These are phyloP conservation scores for Ceratocystis papillata DNA, from an alignment of 2,329 filamentous ascomycete genomes.

Conservation along the genomic window DNA sequence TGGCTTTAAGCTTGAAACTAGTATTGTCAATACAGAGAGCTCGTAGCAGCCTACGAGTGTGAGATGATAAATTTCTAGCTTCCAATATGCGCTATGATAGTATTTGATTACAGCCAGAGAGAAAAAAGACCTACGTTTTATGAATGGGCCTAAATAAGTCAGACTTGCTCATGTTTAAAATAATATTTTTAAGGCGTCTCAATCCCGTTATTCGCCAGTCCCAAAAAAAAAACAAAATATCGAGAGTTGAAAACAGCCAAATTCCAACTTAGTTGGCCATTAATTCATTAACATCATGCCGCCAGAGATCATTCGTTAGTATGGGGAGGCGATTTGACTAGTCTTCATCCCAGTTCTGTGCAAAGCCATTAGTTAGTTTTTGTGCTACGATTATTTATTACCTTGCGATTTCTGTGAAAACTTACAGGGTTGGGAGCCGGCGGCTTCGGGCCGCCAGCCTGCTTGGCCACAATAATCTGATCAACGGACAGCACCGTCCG, in stretches of 20 bases:
- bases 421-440: constrained; percentile 75
- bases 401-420: constrained; percentile 32
- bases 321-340: constrained; percentile 29
- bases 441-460: constrained; percentile 94
- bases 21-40: constrained; percentile 32
- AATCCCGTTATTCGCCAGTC: constrained; percentile 17
- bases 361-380: constrained; percentile 28
- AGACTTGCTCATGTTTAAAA: constrained; percentile 20
- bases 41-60: background rate
- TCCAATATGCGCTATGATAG: constrained; percentile 24
- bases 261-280: constrained; percentile 23
- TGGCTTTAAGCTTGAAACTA: constrained; percentile 53
- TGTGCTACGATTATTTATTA: background rate
- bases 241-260: constrained; percentile 7
- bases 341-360: constrained; percentile 53
- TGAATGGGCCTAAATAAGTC: constrained; percentile 14
- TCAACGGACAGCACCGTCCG: constrained; percentile 91
- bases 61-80: constrained; percentile 18
- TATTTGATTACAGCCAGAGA: constrained; percentile 18
- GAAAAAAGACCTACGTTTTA: constrained; percentile 14
- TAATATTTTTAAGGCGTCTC: constrained; percentile 19
- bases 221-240: constrained; percentile 4
- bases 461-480: constrained; percentile 96
- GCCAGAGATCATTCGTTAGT: constrained; percentile 7
- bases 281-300: constrained; percentile 25